Evolutionary conservation across 2,329 filamentous ascomycete species (phyloP).

Genomic region (Huntiella bhutanensis): DNA sequence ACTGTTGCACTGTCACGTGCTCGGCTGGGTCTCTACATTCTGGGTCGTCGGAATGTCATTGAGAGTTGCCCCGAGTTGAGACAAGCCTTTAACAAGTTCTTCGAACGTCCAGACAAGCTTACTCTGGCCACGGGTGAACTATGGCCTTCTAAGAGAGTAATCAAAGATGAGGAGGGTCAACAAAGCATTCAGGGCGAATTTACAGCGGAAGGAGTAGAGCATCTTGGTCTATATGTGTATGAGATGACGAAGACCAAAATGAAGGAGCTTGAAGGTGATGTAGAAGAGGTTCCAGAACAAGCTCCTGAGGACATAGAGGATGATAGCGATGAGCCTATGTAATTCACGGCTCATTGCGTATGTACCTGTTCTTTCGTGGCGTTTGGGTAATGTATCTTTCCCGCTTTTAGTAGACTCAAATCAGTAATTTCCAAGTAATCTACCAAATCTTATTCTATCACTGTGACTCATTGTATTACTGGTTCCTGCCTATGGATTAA

Average conservation of each 20-base stretch:
- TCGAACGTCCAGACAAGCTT: slow-evolving; percentile 64
- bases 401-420: neutral
- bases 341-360: neutral
- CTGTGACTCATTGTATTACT: neutral
- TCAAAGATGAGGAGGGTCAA: slow-evolving; percentile 21
- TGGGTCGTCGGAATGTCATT: slow-evolving; percentile 76
- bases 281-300: slow-evolving; percentile 3
- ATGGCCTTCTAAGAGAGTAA: slow-evolving; percentile 46
- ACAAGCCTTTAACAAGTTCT: slow-evolving; percentile 63
- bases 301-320: neutral
- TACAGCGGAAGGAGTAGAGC: slow-evolving; percentile 78
- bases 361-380: neutral
- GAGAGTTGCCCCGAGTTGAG: slow-evolving; percentile 75
- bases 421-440: neutral
- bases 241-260: slow-evolving; percentile 66
- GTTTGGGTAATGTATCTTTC: neutral
- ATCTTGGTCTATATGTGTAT: slow-evolving; percentile 86
- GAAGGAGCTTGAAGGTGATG: slow-evolving; percentile 28
- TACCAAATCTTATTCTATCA: neutral
- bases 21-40: slow-evolving; percentile 74
- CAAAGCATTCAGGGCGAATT: slow-evolving; percentile 34
- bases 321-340: neutral
- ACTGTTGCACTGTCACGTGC: slow-evolving; percentile 90
- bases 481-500: no score
- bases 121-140: slow-evolving; percentile 70